phyloP scores from a whole-genome alignment of 768 basidiomycete species.

The Lyophyllum decastes region DNA sequence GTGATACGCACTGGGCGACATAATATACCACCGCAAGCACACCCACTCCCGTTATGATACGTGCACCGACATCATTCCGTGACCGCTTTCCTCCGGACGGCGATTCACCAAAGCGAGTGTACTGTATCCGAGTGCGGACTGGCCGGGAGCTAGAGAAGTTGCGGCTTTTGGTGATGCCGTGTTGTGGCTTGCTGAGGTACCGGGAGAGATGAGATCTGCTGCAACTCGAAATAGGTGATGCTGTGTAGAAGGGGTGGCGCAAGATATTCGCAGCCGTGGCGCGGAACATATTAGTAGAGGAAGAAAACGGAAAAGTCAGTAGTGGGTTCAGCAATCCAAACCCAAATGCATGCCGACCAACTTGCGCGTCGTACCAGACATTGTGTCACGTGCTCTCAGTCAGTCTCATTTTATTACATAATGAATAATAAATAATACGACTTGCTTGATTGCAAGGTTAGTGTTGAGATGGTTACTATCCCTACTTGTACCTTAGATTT shows the following conservation, averaged over 20 bases:
- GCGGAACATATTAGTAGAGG: background rate
- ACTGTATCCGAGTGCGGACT: background rate
- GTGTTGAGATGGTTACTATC: too few species aligned
- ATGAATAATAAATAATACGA: too few species aligned
- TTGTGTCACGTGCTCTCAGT: too few species aligned
- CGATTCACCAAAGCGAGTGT: slow-evolving; percentile 2
- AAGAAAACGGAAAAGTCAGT: too few species aligned
- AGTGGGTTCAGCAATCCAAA: too few species aligned
- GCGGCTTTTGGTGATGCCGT: background rate
- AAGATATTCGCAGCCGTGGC: background rate
- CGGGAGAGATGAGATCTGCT: background rate
- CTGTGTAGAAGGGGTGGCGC: background rate
- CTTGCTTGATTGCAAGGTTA: too few species aligned
- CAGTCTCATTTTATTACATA: too few species aligned
- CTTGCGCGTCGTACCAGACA: too few species aligned
- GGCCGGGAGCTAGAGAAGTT: slow-evolving; percentile 6
- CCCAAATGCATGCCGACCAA: too few species aligned
- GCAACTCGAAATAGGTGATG: background rate
- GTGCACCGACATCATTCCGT: background rate
- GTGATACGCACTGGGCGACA: slow-evolving; percentile 30
- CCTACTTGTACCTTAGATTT: too few species aligned
- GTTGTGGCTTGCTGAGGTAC: background rate
- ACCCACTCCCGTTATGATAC: slow-evolving; percentile 4
- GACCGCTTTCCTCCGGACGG: background rate
- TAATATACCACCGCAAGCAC: slow-evolving; percentile 28